Base-by-base conservation (phyloP, 805 yeast species). In the Citeromyces nyonsensis region DNA sequence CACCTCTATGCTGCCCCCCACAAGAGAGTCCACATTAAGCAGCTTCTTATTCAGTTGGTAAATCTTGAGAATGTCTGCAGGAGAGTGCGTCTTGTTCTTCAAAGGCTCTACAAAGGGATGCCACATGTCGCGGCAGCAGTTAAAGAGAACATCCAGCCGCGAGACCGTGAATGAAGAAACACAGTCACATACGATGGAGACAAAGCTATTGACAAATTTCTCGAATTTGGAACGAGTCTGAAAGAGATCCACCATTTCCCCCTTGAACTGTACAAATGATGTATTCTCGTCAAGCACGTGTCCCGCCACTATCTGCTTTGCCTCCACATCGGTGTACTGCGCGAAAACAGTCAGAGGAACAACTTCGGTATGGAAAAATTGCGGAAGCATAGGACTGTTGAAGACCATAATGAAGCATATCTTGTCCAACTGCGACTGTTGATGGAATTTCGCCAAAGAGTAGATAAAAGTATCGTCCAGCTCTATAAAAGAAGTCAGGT, bases 361-460 rank as follows among this genome's bases (percentile, higher is more conserved):
- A 4, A 54, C 42, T 15, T 49, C 36, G 1, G 72, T 63, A 15
- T 7, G 11, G 22, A 27, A 20, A 14, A 14, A 14, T 13, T 27
- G 15, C 4, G 29, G 29, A 4, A 27, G 10, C n/a, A 27, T 15
- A 4, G 29, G n/a, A 13, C 15, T 27, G 15, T 15, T 27, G 18
- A 27, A 15, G 6, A 14, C 29, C 29, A 27, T n/a, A 27, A 27
- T 18, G 22, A 29, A 48, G 41, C 4, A 63, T 56, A 29, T 56
- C 60, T 25, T 58, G 59, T 14, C 61, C 48, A 4, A 61, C 53
- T 3, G 60, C 54, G 11, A 65, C 54, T 58, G 57, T 33, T 69
- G 73, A 34, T 61, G 59, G n/a, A 68, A 39, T 37, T 54, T 47
- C 1, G 59, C 40, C 35, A 69, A 56, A 1, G 63, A 51, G 12